A percentile compares a stretch with the other conserved stretches of the same genome.
phyloP scores from a whole-genome alignment of 805 yeast species.

The Clavispora santaluciae region DNA sequence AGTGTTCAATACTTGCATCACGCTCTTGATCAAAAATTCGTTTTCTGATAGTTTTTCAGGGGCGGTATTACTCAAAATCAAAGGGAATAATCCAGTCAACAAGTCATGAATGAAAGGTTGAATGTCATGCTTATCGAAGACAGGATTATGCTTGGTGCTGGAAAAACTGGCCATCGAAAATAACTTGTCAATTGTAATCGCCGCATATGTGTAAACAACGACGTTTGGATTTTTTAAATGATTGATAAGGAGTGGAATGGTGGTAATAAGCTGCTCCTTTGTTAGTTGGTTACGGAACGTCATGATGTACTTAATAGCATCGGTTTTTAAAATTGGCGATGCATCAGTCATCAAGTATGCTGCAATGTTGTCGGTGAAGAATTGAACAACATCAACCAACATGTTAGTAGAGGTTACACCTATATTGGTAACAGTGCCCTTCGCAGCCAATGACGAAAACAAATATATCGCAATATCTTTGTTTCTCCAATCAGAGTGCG shows the following conservation, averaged over 20 bases:
- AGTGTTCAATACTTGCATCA: constrained; percentile 75
- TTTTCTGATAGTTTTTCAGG: constrained; percentile 95
- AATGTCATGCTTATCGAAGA: constrained; percentile 73
- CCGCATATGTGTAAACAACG: constrained; percentile 89
- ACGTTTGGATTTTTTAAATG: constrained; percentile 58
- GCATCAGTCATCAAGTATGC: constrained; percentile 64
- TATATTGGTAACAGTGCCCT: constrained; percentile 78
- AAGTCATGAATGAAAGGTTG: constrained; percentile 55
- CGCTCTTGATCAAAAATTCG: constrained; percentile 85
- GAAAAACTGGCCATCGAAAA: constrained; percentile 63
- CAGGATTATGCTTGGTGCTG: constrained; percentile 46
- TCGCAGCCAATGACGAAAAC: constrained; percentile 85
- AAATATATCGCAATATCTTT: constrained; percentile 85
- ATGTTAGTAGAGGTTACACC: constrained; percentile 87
- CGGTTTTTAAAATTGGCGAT: constrained; percentile 80
- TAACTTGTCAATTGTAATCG: constrained; percentile 87
- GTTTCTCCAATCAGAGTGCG: constrained; percentile 63
- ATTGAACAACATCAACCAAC: constrained; percentile 78
- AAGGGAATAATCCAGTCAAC: constrained; percentile 58
- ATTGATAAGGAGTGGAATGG: constrained; percentile 71
- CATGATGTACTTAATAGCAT: constrained; percentile 87
- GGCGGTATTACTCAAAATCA: constrained; percentile 47
- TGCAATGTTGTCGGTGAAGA: constrained; percentile 77
- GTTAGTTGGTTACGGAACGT: constrained; percentile 90
- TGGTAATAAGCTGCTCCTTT: constrained; percentile 72